phyloP scores from a whole-genome alignment of 495 filamentous ascomycete species.

The Neurospora sp. region DNA sequence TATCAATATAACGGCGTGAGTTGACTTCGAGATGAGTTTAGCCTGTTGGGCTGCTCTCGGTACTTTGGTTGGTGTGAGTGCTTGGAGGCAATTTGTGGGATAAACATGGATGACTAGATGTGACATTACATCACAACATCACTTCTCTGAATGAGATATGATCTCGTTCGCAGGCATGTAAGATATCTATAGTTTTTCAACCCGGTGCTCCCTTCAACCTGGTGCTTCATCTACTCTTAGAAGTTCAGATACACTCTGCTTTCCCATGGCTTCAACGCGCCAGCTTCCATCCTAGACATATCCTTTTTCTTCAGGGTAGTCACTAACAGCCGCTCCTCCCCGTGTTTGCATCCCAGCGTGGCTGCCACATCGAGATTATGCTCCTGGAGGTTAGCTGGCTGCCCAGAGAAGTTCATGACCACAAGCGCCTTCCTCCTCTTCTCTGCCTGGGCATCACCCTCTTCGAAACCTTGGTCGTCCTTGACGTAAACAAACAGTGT shows the following conservation, averaged over 20 bases:
- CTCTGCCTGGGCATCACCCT: neutral
- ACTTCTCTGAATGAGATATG: too few relatives aligned
- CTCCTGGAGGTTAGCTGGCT: neutral
- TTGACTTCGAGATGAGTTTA: too few relatives aligned
- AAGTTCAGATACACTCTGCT: slow-evolving; percentile 10
- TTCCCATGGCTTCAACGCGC: slow-evolving; percentile 6
- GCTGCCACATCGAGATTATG: neutral
- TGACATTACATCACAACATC: too few relatives aligned
- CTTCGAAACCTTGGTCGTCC: neutral
- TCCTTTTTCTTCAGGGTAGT: slow-evolving; percentile 1
- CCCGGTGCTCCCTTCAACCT: neutral
- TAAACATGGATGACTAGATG: too few relatives aligned
- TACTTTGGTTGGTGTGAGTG: too few relatives aligned
- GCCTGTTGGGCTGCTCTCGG: too few relatives aligned
- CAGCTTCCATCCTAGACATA: neutral
- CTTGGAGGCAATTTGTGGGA: too few relatives aligned
- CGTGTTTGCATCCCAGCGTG: neutral
- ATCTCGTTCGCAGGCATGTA: too few relatives aligned
- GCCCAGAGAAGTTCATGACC: slow-evolving; percentile 11
- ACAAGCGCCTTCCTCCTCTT: slow-evolving; percentile 6
- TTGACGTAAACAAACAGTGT: slow-evolving; percentile 9
- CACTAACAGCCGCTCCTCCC: neutral
- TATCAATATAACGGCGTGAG: too few relatives aligned
- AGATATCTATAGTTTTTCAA: too few relatives aligned
- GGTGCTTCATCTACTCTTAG: neutral